These are phyloP conservation scores for Cladorrhinum sp. DNA, from an alignment of 2,329 filamentous ascomycete species.

Conservation along the genomic window DNA sequence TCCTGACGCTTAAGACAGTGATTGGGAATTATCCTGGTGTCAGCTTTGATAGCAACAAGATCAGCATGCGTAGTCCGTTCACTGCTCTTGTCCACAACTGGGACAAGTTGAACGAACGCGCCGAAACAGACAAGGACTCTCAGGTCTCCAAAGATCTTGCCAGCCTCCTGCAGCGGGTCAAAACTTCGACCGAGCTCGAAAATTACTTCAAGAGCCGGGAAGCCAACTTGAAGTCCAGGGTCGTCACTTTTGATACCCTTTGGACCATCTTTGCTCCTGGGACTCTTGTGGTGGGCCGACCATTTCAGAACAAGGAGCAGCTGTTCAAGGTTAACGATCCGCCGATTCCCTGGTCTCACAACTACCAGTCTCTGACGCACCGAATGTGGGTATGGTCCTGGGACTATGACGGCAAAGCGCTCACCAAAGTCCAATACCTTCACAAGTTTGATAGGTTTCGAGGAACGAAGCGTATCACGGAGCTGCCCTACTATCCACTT, in stretches of 20 bases:
- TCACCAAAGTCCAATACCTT: constrained; percentile 16
- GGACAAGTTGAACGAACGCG: constrained; percentile 16
- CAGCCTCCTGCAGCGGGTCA: constrained; percentile 15
- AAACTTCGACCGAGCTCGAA: constrained; percentile 14
- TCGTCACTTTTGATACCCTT: constrained; percentile 19
- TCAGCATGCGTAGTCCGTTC: constrained; percentile 17
- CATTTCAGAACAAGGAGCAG: constrained; percentile 15
- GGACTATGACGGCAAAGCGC: constrained; percentile 19
- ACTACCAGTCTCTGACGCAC: neutral
- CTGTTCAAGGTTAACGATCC: constrained; percentile 17
- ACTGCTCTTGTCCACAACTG: constrained; percentile 20
- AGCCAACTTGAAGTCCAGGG: constrained; percentile 7
- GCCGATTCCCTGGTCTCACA: constrained; percentile 4
- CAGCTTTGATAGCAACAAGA: constrained; percentile 16
- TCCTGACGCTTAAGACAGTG: constrained; percentile 12
- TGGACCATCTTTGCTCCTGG: constrained; percentile 21
- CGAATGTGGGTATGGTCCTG: constrained; percentile 15
- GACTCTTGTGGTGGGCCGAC: constrained; percentile 17
- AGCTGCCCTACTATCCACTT: constrained; percentile 17
- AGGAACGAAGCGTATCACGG: constrained; percentile 20
- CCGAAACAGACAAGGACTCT: constrained; percentile 10
- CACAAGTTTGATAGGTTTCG: constrained; percentile 16
- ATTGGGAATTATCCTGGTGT: constrained; percentile 20
- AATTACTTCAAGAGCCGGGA: constrained; percentile 21
- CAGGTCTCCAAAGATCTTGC: constrained; percentile 18